Conservation (phyloP, 208 protist genomes). For the Angomonas ambiguus region DNA sequence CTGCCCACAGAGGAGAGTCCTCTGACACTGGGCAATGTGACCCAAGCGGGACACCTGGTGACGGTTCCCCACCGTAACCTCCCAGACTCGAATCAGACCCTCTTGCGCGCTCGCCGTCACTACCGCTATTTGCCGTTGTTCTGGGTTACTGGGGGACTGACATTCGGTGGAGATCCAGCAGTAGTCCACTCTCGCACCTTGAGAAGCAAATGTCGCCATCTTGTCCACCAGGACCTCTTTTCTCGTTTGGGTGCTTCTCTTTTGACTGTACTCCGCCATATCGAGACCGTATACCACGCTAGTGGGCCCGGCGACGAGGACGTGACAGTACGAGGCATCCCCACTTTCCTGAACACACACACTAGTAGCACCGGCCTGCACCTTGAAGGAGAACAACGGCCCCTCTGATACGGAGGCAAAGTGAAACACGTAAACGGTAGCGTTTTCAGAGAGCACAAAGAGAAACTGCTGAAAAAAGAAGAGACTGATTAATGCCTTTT, state of each 20-base stretch:
- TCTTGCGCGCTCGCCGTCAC: constrained; percentile 71
- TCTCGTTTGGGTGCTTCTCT: neutral
- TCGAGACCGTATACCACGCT: constrained; percentile 44
- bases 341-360: constrained; percentile 23
- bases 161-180: constrained; percentile 44
- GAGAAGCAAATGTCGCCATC: constrained; percentile 66
- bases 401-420: constrained; percentile 20
- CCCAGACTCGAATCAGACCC: constrained; percentile 71
- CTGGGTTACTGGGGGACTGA: neutral
- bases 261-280: neutral
- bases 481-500: constrained; percentile 49
- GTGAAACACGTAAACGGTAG: constrained; percentile 31
- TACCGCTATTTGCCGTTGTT: constrained; percentile 18
- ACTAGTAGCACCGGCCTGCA: constrained; percentile 46
- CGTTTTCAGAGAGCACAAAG: constrained; percentile 4
- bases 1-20: constrained; percentile 77
- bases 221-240: constrained; percentile 26
- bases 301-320: constrained; percentile 57
- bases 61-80: constrained; percentile 25
- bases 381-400: constrained; percentile 15
- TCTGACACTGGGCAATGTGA: constrained; percentile 37
- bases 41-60: neutral
- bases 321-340: constrained; percentile 18
- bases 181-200: constrained; percentile 52
- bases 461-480: constrained; percentile 19